Base-by-base conservation (phyloP, 495 filamentous ascomycete species). In the Tuber indicum region DNA sequence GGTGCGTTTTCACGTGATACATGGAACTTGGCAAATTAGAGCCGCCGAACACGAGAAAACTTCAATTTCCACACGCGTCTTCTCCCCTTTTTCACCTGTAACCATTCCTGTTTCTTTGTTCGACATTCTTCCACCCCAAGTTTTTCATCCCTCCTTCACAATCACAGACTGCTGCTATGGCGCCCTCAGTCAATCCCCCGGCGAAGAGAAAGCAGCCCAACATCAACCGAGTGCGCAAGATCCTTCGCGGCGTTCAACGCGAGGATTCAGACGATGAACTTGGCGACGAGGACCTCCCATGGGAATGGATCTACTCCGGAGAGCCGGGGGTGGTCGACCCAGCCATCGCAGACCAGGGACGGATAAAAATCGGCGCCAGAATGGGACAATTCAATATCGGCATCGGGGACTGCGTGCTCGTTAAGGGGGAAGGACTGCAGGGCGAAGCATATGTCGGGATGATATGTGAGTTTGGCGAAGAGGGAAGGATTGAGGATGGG, bases 231-330 rank as follows among this genome's bases (percentile, higher is more conserved):
- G 90, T 91, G 41, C 89, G 89, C 72, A 86, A 89, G 82, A 90
- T 88, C 81, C 88, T 94, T 75, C 88, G 88, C 72, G 89, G 90
- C 41, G 86, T 95, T n/a, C 84, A 87, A 21, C 88, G 93, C 76
- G 94, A 96, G 75, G 93, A 96, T 83, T 97, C 93, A 19, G 95
- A 98, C 86, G 94, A 97, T 80, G 95, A 97, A 83, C 87, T 96
- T 16, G 94, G 93, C 32, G 86, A 89, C 26, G 93, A 96, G 74
- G 93, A 97, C 84, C 86, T 87, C 66, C 93, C 94, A 1, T 99
- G 96, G 96, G 90, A 96, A 83, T 99, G 94, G 95, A 90, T 98
- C 44, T 96, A 96, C 85, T 76, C 73, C 32, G 70, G 74, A 0
- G 79, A 78, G 52, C 73, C 81, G 14, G 72, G 75, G 14, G 73